A percentile compares a stretch with the other conserved stretches of the same genome.
Conservation (phyloP, 2,329 filamentous ascomycete genomes). For the Blastomyces silverae region DNA sequence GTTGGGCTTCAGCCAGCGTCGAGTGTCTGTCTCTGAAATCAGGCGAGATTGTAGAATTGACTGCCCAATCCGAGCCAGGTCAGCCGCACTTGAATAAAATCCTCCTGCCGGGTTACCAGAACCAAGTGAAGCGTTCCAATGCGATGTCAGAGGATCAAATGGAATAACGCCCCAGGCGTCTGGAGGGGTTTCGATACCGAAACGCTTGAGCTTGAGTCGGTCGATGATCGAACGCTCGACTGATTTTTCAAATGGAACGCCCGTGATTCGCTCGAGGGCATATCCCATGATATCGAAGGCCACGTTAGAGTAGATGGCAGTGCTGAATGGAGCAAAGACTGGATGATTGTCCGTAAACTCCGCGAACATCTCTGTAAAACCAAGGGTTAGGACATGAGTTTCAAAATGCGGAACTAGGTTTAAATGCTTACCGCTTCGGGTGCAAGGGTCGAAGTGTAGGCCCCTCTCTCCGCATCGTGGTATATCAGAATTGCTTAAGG, state of each 20-base stretch:
- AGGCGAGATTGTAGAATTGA: constrained; percentile 37
- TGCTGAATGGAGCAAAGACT: constrained; percentile 31
- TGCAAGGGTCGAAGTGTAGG: constrained; percentile 1
- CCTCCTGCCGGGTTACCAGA: constrained; percentile 27
- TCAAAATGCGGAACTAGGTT: neutral
- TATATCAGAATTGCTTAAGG: neutral
- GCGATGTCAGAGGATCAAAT: constrained; percentile 26
- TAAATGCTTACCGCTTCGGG: neutral
- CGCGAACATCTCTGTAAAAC: constrained; percentile 28
- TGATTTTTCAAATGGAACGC: constrained; percentile 29
- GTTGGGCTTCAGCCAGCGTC: constrained; percentile 40
- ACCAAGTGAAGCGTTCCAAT: constrained; percentile 31
- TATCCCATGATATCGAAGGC: constrained; percentile 37
- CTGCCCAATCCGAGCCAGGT: constrained; percentile 35
- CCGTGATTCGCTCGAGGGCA: constrained; percentile 32
- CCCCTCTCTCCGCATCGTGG: constrained; percentile 7
- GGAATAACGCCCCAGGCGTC: constrained; percentile 35
- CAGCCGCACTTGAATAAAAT: constrained; percentile 30
- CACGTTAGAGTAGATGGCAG: constrained; percentile 38
- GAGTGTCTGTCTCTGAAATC: constrained; percentile 30
- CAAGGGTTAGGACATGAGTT: neutral
- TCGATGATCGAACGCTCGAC: constrained; percentile 31
- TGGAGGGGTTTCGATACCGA: constrained; percentile 30
- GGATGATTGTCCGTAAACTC: constrained; percentile 30
- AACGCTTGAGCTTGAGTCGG: constrained; percentile 31